Percentiles rank a stretch among this genome's conserved stretches.
These are phyloP conservation scores for Chaetoceros tenuissimus DNA, from an alignment of 108 stramenopile species.

Conservation along the genomic window DNA sequence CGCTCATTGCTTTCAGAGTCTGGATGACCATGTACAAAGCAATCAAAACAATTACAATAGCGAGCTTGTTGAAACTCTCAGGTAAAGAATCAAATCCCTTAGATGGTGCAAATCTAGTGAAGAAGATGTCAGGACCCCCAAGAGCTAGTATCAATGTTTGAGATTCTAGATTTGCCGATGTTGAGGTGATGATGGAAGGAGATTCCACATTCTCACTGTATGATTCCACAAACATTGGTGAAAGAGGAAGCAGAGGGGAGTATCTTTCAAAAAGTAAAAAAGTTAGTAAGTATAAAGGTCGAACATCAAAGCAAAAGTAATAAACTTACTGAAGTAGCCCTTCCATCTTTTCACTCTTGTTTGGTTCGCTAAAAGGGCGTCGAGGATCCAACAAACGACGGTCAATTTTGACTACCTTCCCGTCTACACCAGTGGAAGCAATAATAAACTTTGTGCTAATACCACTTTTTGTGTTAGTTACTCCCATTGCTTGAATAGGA, in stretches of 20 bases:
- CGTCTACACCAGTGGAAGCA: slow-evolving; percentile 67
- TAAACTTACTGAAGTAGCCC: slow-evolving; percentile 46
- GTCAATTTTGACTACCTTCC: slow-evolving; percentile 59
- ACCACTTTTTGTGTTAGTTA: slow-evolving; percentile 79
- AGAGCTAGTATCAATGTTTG: slow-evolving; percentile 65
- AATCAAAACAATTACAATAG: slow-evolving; percentile 49
- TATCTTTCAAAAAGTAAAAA: slow-evolving; percentile 17
- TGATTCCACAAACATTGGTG: slow-evolving; percentile 43
- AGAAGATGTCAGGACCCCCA: slow-evolving; percentile 85
- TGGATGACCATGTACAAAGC: slow-evolving; percentile 42
- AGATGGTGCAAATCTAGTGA: slow-evolving; percentile 68
- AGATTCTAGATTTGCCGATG: slow-evolving; percentile 72
- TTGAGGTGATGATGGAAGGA: slow-evolving; percentile 36
- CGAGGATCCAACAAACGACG: slow-evolving; percentile 84
- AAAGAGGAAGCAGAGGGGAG: slow-evolving; percentile 59
- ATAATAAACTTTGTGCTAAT: slow-evolving; percentile 83
- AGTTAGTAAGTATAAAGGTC: background rate
- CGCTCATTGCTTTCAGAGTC: slow-evolving; percentile 43
- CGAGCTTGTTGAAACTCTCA: slow-evolving; percentile 64
- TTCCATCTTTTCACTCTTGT: slow-evolving; percentile 72
- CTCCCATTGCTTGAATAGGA: slow-evolving; percentile 78
- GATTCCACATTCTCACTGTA: slow-evolving; percentile 55
- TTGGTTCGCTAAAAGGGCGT: slow-evolving; percentile 73
- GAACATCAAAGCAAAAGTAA: background rate
- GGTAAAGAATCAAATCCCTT: slow-evolving; percentile 84